These are phyloP conservation scores for Lactarius vividus DNA, from an alignment of 768 basidiomycete genomes.

Conservation along the genomic window DNA sequence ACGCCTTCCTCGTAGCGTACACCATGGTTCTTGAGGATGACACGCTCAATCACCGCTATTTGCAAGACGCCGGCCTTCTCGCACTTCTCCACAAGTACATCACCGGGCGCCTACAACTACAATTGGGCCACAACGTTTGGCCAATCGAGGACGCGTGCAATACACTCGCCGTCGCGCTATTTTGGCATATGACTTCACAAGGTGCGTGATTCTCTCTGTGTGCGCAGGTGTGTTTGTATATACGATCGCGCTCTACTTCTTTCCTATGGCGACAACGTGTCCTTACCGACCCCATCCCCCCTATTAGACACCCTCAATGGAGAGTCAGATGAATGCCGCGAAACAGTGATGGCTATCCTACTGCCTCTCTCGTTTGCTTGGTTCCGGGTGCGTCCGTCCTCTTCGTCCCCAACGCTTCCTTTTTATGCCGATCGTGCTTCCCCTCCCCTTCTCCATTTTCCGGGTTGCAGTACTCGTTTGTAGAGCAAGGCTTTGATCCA, in stretches of 20 bases:
- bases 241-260: slow-evolving; percentile 15
- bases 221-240: background rate
- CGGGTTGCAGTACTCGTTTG: slow-evolving; percentile 22
- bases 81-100: slow-evolving; percentile 19
- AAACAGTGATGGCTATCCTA: slow-evolving; percentile 15
- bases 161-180: slow-evolving; percentile 25
- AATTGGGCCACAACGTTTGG: slow-evolving; percentile 19
- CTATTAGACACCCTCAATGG: slow-evolving; percentile 18
- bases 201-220: slow-evolving; percentile 17
- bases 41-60: slow-evolving; percentile 18
- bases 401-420: background rate
- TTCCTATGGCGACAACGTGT: slow-evolving; percentile 2
- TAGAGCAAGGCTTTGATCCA: slow-evolving; percentile 23
- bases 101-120: slow-evolving; percentile 14
- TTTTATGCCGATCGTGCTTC: slow-evolving; percentile 12
- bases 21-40: slow-evolving; percentile 27
- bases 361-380: slow-evolving; percentile 21
- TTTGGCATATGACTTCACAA: slow-evolving; percentile 28
- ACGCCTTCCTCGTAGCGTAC: slow-evolving; percentile 21
- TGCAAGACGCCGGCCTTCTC: slow-evolving; percentile 14
- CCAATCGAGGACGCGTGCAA: slow-evolving; percentile 22
- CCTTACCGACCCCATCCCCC: background rate
- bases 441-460: slow-evolving; percentile 6
- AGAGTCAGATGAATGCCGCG: slow-evolving; percentile 23
- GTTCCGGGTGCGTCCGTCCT: slow-evolving; percentile 23